Percentiles rank a stretch among this genome's conserved stretches.
phyloP scores from a whole-genome alignment of 805 yeast species.

The Dipodascopsis tothii region DNA sequence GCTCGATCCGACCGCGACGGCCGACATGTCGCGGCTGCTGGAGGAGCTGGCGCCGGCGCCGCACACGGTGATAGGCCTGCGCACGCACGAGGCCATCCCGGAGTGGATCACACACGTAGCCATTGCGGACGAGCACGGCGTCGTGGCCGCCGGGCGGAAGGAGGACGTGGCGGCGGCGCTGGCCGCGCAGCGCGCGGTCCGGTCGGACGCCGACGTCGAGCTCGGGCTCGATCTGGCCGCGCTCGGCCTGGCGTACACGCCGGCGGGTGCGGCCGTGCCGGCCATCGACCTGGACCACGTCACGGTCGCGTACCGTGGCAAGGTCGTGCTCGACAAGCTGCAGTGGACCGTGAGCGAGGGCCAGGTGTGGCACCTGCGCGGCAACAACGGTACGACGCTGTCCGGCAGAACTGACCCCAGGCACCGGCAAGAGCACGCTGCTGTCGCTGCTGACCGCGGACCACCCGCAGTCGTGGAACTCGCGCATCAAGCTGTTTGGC shows the following conservation, averaged over 20 bases:
- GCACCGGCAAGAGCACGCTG: slow-evolving; percentile 79
- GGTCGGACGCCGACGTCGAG: slow-evolving; percentile 5
- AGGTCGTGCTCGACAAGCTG: slow-evolving; percentile 51
- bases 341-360: slow-evolving; percentile 62
- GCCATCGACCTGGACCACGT: slow-evolving; percentile 50
- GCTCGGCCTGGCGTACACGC: slow-evolving; percentile 5
- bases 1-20: slow-evolving; percentile 67
- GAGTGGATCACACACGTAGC: slow-evolving; percentile 72
- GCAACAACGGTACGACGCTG: slow-evolving; percentile 60
- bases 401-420: slow-evolving; percentile 1
- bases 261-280: slow-evolving; percentile 1
- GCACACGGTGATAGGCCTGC: slow-evolving; percentile 62
- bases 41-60: slow-evolving; percentile 40
- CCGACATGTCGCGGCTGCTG: slow-evolving; percentile 51
- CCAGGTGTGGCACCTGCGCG: slow-evolving; percentile 81
- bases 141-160: slow-evolving; percentile 44
- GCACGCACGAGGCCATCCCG: slow-evolving; percentile 71
- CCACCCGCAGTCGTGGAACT: slow-evolving; percentile 94
- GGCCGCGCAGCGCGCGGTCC: slow-evolving; percentile 5
- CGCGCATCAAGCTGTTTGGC: slow-evolving; percentile 56
- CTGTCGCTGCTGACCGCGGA: slow-evolving; percentile 81
- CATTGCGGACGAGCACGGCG: slow-evolving; percentile 49
- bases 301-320: slow-evolving; percentile 57
- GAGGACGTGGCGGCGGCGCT: slow-evolving; percentile 27
- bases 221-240: slow-evolving; percentile 11